Percentiles rank a stretch among this genome's conserved stretches.
These are phyloP conservation scores for Luffa aegyptiaca DNA, from an alignment of 306 rosid genomes.

Conservation along the genomic window DNA sequence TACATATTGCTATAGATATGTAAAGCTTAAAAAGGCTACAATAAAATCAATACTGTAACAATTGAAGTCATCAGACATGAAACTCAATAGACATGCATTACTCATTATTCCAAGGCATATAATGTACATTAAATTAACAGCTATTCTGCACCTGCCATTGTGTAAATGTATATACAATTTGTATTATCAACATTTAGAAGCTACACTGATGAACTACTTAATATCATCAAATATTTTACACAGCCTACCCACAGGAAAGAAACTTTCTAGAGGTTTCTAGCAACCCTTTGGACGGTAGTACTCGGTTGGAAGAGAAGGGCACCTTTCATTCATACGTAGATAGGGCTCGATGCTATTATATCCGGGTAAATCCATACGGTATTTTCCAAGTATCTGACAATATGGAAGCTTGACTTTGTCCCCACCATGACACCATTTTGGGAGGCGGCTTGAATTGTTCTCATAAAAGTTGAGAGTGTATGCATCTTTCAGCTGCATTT, in stretches of 20 bases:
- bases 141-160: background rate
- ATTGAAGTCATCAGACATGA: background rate
- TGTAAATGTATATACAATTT: background rate
- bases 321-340: conserved; percentile 83
- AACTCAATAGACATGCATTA: background rate
- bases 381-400: conserved; percentile 86
- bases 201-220: conserved; percentile 1
- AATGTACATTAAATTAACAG: background rate
- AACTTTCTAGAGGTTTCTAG: conserved; percentile 15
- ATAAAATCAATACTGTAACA: background rate
- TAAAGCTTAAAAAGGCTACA: background rate
- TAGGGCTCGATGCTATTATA: conserved; percentile 73
- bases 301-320: conserved; percentile 81
- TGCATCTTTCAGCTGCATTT: conserved; percentile 88
- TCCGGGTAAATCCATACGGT: conserved; percentile 82
- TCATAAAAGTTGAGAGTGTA: conserved; percentile 76
- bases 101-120: background rate
- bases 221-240: background rate
- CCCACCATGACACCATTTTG: conserved; percentile 83
- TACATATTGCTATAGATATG: background rate
- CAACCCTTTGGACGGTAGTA: conserved; percentile 57
- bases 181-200: background rate
- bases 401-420: conserved; percentile 76
- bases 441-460: conserved; percentile 68
- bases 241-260: background rate